Conservation (phyloP, 225 moss, liverwort and hornwort species). For the Climacium dendroides region DNA sequence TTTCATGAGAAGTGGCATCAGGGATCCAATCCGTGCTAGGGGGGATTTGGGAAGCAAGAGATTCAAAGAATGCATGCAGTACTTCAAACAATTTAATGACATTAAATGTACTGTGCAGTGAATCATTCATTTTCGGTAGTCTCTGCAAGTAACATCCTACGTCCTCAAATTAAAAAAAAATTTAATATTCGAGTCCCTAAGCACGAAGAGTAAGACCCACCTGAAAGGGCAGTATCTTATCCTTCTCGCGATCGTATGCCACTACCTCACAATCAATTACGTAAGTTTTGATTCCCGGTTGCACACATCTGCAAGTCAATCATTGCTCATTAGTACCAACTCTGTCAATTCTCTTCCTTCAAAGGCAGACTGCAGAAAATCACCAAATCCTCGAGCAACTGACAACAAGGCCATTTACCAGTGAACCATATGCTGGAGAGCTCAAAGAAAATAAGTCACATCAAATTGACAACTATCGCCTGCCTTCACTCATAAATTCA, state of each 20-base stretch:
- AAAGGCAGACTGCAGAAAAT: neutral
- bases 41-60: neutral
- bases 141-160: neutral
- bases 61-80: neutral
- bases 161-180: neutral
- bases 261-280: constrained; percentile 96
- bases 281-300: constrained; percentile 46
- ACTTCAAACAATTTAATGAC: neutral
- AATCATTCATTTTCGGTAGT: neutral
- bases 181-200: neutral
- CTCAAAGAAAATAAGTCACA: neutral
- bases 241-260: constrained; percentile 71
- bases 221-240: constrained; percentile 93
- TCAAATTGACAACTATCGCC: neutral
- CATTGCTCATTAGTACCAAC: neutral
- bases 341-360: neutral
- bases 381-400: neutral
- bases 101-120: neutral
- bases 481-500: neutral
- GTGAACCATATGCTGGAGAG: neutral
- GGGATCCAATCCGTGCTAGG: neutral
- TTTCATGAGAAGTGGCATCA: neutral
- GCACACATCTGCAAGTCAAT: constrained; percentile 47
- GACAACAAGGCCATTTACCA: neutral
- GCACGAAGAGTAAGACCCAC: constrained; percentile 14